Conservation (phyloP, 257 asterid species). For the Solanum gandarillasii region DNA sequence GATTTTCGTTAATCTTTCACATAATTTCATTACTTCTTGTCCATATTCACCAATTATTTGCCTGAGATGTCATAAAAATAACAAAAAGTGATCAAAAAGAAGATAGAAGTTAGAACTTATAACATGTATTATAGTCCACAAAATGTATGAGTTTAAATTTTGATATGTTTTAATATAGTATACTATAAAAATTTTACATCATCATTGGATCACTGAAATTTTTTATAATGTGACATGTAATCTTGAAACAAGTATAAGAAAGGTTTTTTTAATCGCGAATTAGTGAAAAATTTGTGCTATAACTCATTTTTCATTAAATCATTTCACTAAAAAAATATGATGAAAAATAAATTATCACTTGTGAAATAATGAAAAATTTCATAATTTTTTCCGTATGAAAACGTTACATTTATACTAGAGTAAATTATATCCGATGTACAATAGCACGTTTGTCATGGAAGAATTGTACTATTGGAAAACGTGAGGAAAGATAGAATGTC, state of each 20-base stretch:
- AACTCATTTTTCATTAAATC: too few relatives aligned
- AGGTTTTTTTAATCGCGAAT: too few relatives aligned
- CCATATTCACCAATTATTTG: constrained; percentile 44
- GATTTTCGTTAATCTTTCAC: constrained; percentile 42
- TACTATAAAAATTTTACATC: too few relatives aligned
- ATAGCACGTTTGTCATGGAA: neutral
- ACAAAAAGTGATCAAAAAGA: neutral
- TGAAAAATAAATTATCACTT: too few relatives aligned
- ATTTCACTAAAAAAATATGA: too few relatives aligned
- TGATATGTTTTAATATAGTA: too few relatives aligned
- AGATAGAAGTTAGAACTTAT: neutral
- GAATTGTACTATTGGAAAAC: neutral
- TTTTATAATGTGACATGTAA: too few relatives aligned
- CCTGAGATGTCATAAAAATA: constrained; percentile 19
- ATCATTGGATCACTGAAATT: too few relatives aligned
- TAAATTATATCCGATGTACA: neutral
- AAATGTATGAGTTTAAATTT: neutral
- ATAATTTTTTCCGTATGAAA: neutral
- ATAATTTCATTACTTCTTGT: constrained; percentile 38
- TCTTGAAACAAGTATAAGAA: neutral
- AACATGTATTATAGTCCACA: neutral
- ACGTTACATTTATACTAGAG: neutral
- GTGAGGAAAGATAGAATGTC: neutral
- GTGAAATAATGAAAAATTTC: too few relatives aligned
- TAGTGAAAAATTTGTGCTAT: too few relatives aligned